Evolutionary conservation across 129 eudicot species (phyloP).

Genomic region (Pittosporum tobira): DNA sequence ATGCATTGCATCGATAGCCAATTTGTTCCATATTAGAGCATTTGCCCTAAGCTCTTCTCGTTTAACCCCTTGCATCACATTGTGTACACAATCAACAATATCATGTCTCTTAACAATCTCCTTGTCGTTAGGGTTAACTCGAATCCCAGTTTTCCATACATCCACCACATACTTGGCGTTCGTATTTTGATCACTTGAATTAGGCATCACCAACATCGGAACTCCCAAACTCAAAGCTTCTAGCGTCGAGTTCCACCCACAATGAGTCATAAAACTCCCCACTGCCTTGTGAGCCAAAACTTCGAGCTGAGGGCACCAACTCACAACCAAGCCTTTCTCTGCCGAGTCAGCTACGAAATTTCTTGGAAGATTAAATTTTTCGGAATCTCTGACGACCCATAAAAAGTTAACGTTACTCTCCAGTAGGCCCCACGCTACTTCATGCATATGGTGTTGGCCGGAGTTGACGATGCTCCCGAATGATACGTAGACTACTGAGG

Average conservation of each 20-base stretch:
- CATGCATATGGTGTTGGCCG: conserved; percentile 37
- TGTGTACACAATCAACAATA: too few relatives aligned
- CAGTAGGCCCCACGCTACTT: conserved; percentile 33
- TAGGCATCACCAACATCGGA: too few relatives aligned
- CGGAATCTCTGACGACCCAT: not conserved
- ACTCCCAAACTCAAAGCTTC: not conserved
- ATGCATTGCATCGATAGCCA: too few relatives aligned
- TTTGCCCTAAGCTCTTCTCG: conserved; percentile 8
- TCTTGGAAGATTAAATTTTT: not conserved
- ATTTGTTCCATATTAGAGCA: too few relatives aligned
- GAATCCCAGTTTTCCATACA: too few relatives aligned
- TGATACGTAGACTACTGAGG: conserved; percentile 45
- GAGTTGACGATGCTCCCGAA: conserved; percentile 35
- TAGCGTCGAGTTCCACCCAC: not conserved
- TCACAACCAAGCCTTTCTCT: not conserved
- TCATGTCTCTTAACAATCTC: too few relatives aligned
- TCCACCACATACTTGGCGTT: conserved; percentile 36
- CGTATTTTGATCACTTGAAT: conserved; percentile 42
- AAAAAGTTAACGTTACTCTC: conserved; percentile 15
- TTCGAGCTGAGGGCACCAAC: too few relatives aligned
- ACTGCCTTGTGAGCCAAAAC: too few relatives aligned
- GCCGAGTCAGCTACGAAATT: not conserved
- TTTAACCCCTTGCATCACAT: not conserved
- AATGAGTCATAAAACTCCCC: not conserved
- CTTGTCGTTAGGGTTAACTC: too few relatives aligned